phyloP scores from a whole-genome alignment of 139 green algal species.

The Pseudopediastrum boryanum region DNA sequence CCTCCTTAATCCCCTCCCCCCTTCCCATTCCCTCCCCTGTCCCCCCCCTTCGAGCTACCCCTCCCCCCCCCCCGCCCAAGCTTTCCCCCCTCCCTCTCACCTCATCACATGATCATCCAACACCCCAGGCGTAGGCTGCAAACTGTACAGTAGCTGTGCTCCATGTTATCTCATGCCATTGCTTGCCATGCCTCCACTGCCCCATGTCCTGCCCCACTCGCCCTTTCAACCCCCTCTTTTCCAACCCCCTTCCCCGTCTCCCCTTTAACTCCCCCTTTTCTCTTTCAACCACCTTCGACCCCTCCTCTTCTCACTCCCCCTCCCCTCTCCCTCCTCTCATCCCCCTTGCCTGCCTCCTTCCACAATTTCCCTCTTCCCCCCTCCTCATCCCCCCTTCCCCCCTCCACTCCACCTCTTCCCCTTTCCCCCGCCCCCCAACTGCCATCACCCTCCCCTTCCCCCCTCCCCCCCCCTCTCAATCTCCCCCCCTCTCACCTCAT shows the following conservation, averaged over 20 bases:
- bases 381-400: background rate
- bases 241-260: background rate
- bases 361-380: background rate
- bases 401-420: background rate
- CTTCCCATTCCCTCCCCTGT: background rate
- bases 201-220: too few relatives aligned
- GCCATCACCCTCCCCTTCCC: background rate
- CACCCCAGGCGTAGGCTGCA: constrained; percentile 24
- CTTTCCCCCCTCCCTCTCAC: background rate
- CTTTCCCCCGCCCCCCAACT: background rate
- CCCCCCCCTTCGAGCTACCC: background rate
- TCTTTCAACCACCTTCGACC: background rate
- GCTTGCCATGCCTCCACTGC: too few relatives aligned
- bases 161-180: background rate
- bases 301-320: background rate
- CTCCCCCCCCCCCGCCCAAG: background rate
- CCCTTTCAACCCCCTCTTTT: too few relatives aligned
- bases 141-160: background rate
- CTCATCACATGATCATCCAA: constrained; percentile 7
- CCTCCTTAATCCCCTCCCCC: too few relatives aligned
- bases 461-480: background rate
- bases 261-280: background rate
- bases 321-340: background rate
- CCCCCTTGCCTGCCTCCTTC: background rate
- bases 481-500: constrained; percentile 2